Evolutionary conservation across 371 early-diverging fungal species (phyloP).

Genomic region (Syncephalastrum contaminatum): DNA sequence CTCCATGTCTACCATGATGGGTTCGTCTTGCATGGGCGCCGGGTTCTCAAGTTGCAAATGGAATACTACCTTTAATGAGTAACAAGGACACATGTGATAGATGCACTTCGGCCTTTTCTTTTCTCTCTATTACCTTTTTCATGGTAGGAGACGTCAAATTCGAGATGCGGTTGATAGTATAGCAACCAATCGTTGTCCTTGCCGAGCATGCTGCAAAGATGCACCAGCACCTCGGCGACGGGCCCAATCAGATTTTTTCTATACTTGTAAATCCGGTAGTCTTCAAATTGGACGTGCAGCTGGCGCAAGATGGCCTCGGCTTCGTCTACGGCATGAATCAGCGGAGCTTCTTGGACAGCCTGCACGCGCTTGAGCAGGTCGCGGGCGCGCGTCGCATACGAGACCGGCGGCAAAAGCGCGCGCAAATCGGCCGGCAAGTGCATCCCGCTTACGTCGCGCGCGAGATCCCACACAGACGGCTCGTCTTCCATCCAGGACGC

Average conservation of each 20-base stretch:
- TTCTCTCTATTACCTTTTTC: too few species aligned
- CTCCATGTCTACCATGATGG: background rate
- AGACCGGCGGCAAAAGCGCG: background rate
- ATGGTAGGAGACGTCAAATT: too few species aligned
- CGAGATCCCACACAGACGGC: background rate
- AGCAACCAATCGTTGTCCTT: constrained; percentile 44
- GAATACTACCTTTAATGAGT: too few species aligned
- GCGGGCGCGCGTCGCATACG: too few species aligned
- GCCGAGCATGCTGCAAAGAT: constrained; percentile 38
- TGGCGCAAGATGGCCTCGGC: constrained; percentile 37
- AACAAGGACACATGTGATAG: too few species aligned
- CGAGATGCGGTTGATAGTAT: constrained; percentile 30
- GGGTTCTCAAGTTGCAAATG: too few species aligned
- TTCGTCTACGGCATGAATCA: constrained; percentile 7
- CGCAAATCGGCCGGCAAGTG: constrained; percentile 4
- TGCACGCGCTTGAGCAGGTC: too few species aligned
- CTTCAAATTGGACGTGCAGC: constrained; percentile 67
- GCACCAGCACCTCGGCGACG: constrained; percentile 30
- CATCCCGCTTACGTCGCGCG: too few species aligned
- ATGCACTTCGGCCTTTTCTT: too few species aligned
- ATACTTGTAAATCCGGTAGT: constrained; percentile 41
- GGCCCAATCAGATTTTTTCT: constrained; percentile 8
- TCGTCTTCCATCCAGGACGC: constrained; percentile 11
- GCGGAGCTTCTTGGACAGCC: too few species aligned
- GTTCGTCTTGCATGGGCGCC: too few species aligned